These are phyloP conservation scores for Aethionema arabicum DNA, from an alignment of 345 rosid genomes.

Conservation along the genomic window DNA sequence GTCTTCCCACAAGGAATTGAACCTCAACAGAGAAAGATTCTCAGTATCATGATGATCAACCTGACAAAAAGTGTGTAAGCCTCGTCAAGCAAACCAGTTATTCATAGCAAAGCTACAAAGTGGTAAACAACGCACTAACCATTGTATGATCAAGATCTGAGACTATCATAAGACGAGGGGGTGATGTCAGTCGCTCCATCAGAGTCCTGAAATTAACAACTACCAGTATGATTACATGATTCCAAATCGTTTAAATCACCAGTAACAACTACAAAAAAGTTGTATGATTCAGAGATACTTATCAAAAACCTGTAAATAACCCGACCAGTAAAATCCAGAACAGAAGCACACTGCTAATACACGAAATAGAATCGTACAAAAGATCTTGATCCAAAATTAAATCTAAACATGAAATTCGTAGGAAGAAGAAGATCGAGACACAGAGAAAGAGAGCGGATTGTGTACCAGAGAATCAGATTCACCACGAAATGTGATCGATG, in stretches of 20 bases:
- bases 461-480: conserved; percentile 7
- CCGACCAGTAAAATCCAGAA: neutral
- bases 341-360: neutral
- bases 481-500: conserved; percentile 7
- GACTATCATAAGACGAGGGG: conserved; percentile 89
- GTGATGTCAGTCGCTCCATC: conserved; percentile 63
- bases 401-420: neutral
- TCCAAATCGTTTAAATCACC: neutral
- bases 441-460: conserved; percentile 4
- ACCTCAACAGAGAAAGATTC: conserved; percentile 74
- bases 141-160: conserved; percentile 98
- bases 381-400: neutral
- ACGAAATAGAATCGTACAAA: neutral
- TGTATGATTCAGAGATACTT: neutral
- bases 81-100: neutral
- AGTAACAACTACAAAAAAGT: conserved; percentile 2
- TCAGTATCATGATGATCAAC: conserved; percentile 95
- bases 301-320: neutral
- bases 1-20: conserved; percentile 88
- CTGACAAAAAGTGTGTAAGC: conserved; percentile 38
- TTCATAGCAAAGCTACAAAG: neutral
- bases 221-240: neutral
- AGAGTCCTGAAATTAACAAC: conserved; percentile 8
- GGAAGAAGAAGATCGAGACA: neutral
- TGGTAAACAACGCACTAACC: conserved; percentile 39